Base-by-base conservation (phyloP, 164 flowering plant species). In the Sedum album region DNA sequence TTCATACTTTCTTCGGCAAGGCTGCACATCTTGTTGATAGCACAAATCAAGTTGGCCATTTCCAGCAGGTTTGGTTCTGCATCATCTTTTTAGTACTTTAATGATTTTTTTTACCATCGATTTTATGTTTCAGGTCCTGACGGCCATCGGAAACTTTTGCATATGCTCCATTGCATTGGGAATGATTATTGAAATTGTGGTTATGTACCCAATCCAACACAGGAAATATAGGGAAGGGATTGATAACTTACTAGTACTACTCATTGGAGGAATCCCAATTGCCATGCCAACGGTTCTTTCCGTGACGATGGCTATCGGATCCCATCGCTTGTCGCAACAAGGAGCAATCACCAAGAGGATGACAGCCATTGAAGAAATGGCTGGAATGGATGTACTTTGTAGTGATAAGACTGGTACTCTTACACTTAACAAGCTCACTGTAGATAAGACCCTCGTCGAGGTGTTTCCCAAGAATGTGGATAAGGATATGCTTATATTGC, bases 351-450 rank as follows among this genome's bases (percentile, higher is more conserved):
- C 98, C 21, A 92, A 92, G 85, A 85, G 98, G 74, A 90, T 92
- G 98, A 90, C 98, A 15, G 98, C 98, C 70, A 92, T 92, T 70
- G 96, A 92, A 72, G 98, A 89, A 69, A 91, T 91, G 97, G 96
- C 97, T 8, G 97, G 97, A 0, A 89, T 91, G 97, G 97, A 91
- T 72, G 91, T 92, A 36, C 87, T 92, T 1, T 92, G 96, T 79
- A 92, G 98, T 77, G 98, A 92, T 78, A 92, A 92, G 73, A 92
- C 98, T 0, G 98, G 98, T 26, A 92, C 98, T 44, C 86, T 91
- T 69, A 91, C 98, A 39, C 93, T 92, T 60, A 92, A 92, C 82
- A 92, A 90, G 85, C 93, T 92, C 13, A 83, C 86, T 0, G 96
- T 91, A 2, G 96, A 91, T 73, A 86, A 81, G 71, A 42, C 1